These are phyloP conservation scores for Leccinum pellstonianum DNA, from an alignment of 768 basidiomycete species.

Conservation along the genomic window DNA sequence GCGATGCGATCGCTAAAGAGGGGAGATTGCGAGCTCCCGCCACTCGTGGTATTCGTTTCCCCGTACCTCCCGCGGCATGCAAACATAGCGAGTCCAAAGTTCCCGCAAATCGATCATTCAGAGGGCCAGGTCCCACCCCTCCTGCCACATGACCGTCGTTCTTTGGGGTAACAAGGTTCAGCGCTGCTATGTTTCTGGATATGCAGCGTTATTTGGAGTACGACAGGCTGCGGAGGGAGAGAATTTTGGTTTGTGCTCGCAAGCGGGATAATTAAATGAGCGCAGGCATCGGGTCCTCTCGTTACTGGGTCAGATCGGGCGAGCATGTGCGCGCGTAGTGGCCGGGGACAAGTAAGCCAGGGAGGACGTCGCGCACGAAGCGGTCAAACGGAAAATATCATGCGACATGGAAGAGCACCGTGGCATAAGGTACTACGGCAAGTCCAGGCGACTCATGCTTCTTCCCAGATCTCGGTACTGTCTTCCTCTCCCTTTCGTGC, in stretches of 20 bases:
- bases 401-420: slow-evolving; percentile 11
- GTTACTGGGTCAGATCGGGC: slow-evolving; percentile 42
- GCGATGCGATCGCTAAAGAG: too few species aligned
- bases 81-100: too few species aligned
- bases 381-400: background rate
- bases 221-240: slow-evolving; percentile 51
- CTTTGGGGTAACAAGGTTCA: too few species aligned
- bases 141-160: too few species aligned
- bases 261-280: slow-evolving; percentile 42
- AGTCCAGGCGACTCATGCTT: slow-evolving; percentile 48
- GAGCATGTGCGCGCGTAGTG: background rate
- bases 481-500: slow-evolving; percentile 12
- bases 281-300: slow-evolving; percentile 63
- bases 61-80: too few species aligned
- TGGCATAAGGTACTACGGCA: background rate
- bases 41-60: too few species aligned
- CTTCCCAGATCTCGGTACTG: slow-evolving; percentile 61
- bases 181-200: slow-evolving; percentile 59
- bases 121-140: too few species aligned
- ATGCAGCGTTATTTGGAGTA: slow-evolving; percentile 60
- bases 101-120: too few species aligned
- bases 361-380: background rate
- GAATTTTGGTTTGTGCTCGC: slow-evolving; percentile 38
- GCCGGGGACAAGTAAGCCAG: background rate
- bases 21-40: too few species aligned